Evolutionary conservation across 2,329 filamentous ascomycete species (phyloP).

Genomic region (Pseudocercospora musae): DNA sequence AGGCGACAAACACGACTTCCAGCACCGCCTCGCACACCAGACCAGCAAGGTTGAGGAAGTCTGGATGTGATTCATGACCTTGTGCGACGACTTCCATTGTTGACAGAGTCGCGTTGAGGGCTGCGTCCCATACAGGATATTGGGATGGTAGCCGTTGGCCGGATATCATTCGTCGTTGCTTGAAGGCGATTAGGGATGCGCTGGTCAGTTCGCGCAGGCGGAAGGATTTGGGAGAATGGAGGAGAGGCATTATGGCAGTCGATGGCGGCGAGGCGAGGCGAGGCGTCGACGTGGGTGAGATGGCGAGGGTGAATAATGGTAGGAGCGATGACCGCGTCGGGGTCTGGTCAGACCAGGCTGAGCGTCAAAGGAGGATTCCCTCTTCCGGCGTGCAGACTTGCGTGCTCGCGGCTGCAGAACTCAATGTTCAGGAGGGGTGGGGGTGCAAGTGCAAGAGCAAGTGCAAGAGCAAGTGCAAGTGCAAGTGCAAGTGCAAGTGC

Average conservation of each 20-base stretch:
- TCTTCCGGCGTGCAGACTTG: no score
- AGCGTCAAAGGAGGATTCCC: not conserved
- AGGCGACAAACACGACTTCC: conserved; percentile 89
- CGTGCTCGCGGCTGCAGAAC: no score
- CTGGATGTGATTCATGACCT: conserved; percentile 48
- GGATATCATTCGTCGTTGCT: conserved; percentile 32
- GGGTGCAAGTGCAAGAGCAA: no score
- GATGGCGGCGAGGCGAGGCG: not conserved
- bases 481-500: no score
- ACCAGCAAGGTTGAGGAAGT: conserved; percentile 66
- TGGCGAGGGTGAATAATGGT: not conserved
- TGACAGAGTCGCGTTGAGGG: conserved; percentile 28
- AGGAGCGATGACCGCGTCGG: not conserved
- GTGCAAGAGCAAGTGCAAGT: no score
- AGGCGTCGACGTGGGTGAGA: not conserved
- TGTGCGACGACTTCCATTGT: conserved; percentile 21
- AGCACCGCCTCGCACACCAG: conserved; percentile 93
- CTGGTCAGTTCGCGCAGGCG: conserved; percentile 31
- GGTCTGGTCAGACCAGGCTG: not conserved
- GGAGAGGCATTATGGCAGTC: conserved; percentile 40
- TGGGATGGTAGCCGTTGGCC: conserved; percentile 26
- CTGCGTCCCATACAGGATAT: conserved; percentile 30
- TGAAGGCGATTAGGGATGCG: conserved; percentile 39
- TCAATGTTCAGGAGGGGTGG: no score
- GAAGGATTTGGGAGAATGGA: conserved; percentile 50